Percentiles rank a stretch among this genome's conserved stretches.
phyloP scores from a whole-genome alignment of 1,284 basidiomycete genomes.

The Trichosporon asahii region DNA sequence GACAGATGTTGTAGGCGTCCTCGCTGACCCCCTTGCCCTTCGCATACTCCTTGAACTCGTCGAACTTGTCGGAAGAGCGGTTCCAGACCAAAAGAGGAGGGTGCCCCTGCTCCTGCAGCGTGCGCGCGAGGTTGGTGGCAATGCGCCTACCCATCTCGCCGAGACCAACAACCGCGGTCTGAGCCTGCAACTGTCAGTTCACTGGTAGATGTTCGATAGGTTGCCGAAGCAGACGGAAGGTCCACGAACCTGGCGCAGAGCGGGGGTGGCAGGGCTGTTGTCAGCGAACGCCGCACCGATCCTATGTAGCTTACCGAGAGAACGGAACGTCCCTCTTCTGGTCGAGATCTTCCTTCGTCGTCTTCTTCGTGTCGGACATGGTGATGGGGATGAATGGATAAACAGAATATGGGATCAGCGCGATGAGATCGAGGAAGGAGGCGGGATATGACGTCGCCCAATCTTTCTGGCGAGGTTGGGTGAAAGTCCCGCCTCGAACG shows the following conservation, averaged over 20 bases:
- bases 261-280: constrained; percentile 41
- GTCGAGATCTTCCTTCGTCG: background rate
- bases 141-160: constrained; percentile 52
- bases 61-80: constrained; percentile 38
- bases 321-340: constrained; percentile 35
- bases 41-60: constrained; percentile 43
- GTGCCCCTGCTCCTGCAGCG: constrained; percentile 26
- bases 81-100: constrained; percentile 51
- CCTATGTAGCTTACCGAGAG: constrained; percentile 35
- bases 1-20: constrained; percentile 37
- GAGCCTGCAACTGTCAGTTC: constrained; percentile 21
- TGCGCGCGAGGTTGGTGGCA: constrained; percentile 49
- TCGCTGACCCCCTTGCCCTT: constrained; percentile 31
- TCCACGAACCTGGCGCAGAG: constrained; percentile 1
- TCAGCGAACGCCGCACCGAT: background rate
- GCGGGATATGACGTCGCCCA: constrained; percentile 6
- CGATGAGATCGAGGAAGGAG: background rate
- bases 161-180: constrained; percentile 50
- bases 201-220: background rate
- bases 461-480: background rate
- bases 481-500: background rate
- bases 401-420: background rate
- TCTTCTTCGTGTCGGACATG: constrained; percentile 8
- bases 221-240: background rate
- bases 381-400: background rate